These are phyloP conservation scores for Beverwykella pulmonaria DNA, from an alignment of 495 filamentous ascomycete species.

Conservation along the genomic window DNA sequence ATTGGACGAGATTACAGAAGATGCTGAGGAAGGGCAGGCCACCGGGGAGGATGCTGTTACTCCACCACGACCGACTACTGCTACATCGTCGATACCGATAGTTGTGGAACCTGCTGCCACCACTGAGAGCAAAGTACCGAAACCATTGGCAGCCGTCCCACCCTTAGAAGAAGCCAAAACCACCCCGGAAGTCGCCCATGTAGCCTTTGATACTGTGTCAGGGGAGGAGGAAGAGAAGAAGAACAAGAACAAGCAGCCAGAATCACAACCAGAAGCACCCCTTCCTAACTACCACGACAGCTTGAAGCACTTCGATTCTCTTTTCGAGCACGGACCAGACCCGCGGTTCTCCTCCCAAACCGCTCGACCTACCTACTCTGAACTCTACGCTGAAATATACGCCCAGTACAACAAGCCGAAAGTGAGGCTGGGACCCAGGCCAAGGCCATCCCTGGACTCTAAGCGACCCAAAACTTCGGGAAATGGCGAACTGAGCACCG, in stretches of 20 bases:
- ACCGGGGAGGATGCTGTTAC: constrained; percentile 16
- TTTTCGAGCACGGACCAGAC: constrained; percentile 32
- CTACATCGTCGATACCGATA: constrained; percentile 23
- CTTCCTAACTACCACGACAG: constrained; percentile 16
- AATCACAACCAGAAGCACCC: background rate
- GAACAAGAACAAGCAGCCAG: background rate
- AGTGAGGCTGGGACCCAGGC: constrained; percentile 38
- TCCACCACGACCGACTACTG: constrained; percentile 17
- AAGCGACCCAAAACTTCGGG: constrained; percentile 37
- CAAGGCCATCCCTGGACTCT: constrained; percentile 30
- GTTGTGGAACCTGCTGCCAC: constrained; percentile 11
- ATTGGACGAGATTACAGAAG: constrained; percentile 88
- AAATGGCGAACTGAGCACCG: constrained; percentile 7
- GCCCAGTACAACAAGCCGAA: constrained; percentile 40
- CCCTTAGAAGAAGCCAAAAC: background rate
- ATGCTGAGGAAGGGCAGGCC: constrained; percentile 68
- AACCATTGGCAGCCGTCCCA: background rate
- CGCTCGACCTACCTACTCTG: constrained; percentile 29
- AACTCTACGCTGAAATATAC: constrained; percentile 30
- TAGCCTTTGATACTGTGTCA: constrained; percentile 8
- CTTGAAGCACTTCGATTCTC: constrained; percentile 32
- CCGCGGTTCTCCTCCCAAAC: constrained; percentile 38
- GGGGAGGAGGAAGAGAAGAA: constrained; percentile 8
- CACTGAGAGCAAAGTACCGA: background rate
- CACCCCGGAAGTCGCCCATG: constrained; percentile 13